phyloP scores from a whole-genome alignment of 331 rosid genomes.

The Ulmus americana region DNA sequence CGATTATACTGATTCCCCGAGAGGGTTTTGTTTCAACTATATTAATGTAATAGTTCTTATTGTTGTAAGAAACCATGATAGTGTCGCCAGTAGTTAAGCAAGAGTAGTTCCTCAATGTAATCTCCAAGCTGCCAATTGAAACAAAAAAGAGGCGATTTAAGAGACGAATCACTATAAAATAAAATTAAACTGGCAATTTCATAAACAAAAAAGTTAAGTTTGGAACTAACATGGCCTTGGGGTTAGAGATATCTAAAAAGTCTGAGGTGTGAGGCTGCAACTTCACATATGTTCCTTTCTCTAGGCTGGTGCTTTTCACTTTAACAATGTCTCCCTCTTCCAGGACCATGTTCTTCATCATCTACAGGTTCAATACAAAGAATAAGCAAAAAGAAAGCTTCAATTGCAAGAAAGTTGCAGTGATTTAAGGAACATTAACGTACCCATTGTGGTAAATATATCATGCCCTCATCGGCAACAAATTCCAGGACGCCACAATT shows the following conservation, averaged over 20 bases:
- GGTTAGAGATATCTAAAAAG: slow-evolving; percentile 44
- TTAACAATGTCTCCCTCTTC: slow-evolving; percentile 37
- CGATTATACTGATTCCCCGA: slow-evolving; percentile 37
- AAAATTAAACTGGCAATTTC: not conserved
- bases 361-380: slow-evolving; percentile 22
- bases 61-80: slow-evolving; percentile 46
- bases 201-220: not conserved
- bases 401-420: not conserved
- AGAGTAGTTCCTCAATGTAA: slow-evolving; percentile 45
- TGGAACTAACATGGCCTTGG: slow-evolving; percentile 40
- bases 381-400: slow-evolving; percentile 1
- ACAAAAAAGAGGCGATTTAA: slow-evolving; percentile 2
- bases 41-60: slow-evolving; percentile 43
- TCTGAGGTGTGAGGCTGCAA: slow-evolving; percentile 53
- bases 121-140: slow-evolving; percentile 39
- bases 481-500: slow-evolving; percentile 57
- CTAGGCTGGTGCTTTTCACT: slow-evolving; percentile 34
- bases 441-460: slow-evolving; percentile 47
- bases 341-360: slow-evolving; percentile 55
- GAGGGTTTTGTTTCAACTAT: slow-evolving; percentile 51
- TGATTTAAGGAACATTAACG: not conserved
- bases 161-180: not conserved
- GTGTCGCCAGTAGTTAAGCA: slow-evolving; percentile 53
- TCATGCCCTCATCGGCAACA: slow-evolving; percentile 44
- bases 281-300: slow-evolving; percentile 41